Conservation (phyloP, 2,329 filamentous ascomycete species). For the Talaromyces sp. region DNA sequence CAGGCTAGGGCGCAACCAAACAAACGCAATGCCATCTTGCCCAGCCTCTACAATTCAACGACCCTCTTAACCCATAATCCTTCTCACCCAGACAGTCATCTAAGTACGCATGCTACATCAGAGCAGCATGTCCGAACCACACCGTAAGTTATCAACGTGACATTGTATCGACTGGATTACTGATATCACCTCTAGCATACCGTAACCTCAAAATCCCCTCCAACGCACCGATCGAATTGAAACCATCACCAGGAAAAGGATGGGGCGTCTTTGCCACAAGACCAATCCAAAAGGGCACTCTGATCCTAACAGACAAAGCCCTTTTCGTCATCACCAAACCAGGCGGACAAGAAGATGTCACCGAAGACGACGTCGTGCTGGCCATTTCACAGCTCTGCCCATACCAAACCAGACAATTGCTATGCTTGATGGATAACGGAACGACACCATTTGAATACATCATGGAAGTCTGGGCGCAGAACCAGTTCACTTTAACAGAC, state of each 20-base stretch:
- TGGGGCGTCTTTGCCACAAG: background rate
- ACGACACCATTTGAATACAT: background rate
- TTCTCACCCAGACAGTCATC: background rate
- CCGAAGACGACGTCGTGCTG: background rate
- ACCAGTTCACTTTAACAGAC: background rate
- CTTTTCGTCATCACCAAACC: background rate
- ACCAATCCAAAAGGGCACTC: background rate
- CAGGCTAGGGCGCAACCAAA: background rate
- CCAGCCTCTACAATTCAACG: background rate
- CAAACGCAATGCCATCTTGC: background rate
- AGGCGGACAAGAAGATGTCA: background rate
- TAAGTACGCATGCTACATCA: background rate
- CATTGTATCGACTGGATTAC: background rate
- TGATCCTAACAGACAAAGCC: background rate
- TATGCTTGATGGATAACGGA: background rate
- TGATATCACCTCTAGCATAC: background rate
- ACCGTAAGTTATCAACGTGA: background rate
- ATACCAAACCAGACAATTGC: background rate
- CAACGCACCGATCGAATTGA: background rate
- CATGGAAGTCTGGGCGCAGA: background rate
- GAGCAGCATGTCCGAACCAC: background rate
- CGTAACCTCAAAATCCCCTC: background rate
- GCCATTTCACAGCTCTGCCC: too few species aligned
- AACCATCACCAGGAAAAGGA: background rate
- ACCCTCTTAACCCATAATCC: background rate